These are phyloP conservation scores for Geopyxis carbonaria DNA, from an alignment of 495 filamentous ascomycete genomes.

Conservation along the genomic window DNA sequence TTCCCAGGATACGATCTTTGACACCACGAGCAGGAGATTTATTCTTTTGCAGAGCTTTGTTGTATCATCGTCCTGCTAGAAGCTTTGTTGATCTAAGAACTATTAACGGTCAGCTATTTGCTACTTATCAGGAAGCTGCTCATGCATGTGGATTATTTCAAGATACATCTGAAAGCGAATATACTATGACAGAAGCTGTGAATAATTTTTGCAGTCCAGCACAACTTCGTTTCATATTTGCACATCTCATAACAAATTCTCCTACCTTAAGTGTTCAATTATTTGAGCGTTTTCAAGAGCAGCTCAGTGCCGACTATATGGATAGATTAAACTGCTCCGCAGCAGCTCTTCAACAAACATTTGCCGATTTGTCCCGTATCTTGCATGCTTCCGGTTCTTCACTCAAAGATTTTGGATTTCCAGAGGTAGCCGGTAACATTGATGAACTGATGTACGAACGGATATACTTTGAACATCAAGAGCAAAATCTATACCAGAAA, in stretches of 20 bases:
- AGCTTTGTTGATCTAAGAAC: neutral
- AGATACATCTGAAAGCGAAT: neutral
- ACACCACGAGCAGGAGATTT: slow-evolving; percentile 6
- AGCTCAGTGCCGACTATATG: no score
- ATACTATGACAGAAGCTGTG: slow-evolving; percentile 3
- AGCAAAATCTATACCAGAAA: no score
- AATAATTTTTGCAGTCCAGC: slow-evolving; percentile 1
- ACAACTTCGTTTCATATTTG: slow-evolving; percentile 11
- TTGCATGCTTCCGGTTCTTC: no score
- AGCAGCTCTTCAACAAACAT: no score
- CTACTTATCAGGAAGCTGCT: slow-evolving; percentile 11
- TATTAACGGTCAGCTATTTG: neutral
- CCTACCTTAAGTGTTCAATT: no score
- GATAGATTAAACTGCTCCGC: no score
- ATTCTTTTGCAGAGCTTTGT: slow-evolving; percentile 8
- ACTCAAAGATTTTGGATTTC: no score
- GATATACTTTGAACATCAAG: no score
- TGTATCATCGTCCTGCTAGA: slow-evolving; percentile 1
- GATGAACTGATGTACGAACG: no score
- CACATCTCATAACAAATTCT: slow-evolving; percentile 6
- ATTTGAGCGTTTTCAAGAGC: no score
- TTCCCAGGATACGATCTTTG: slow-evolving; percentile 1
- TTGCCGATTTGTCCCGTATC: no score
- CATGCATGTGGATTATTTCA: slow-evolving; percentile 8
- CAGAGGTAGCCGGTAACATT: no score